Conservation (phyloP, 139 green algal species). For the Chlamydomonas sp. region DNA sequence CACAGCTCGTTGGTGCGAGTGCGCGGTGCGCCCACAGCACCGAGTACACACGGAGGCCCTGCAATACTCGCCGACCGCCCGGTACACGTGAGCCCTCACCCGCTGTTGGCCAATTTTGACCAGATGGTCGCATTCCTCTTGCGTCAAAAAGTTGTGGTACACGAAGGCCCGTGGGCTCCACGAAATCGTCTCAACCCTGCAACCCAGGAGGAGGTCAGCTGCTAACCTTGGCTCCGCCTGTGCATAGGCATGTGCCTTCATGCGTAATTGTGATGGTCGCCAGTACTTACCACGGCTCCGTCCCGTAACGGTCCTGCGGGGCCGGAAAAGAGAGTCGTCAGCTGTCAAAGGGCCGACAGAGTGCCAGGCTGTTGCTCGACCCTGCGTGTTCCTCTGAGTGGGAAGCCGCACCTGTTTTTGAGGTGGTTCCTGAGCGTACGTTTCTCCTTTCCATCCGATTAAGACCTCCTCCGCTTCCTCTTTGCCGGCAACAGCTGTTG, state of each 20-base stretch:
- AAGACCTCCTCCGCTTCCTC: slow-evolving; percentile 10
- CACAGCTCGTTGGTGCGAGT: too few relatives aligned
- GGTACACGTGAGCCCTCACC: slow-evolving; percentile 1
- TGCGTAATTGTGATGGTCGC: neutral
- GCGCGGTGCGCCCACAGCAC: neutral
- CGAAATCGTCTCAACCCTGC: slow-evolving; percentile 38
- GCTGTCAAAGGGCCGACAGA: neutral
- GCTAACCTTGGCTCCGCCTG: too few relatives aligned
- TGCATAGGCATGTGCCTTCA: neutral
- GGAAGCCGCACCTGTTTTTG: neutral
- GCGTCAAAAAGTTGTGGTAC: slow-evolving; percentile 40
- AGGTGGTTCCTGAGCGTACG: neutral
- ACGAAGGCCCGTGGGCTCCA: slow-evolving; percentile 43
- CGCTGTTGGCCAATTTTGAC: neutral
- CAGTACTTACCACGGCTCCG: slow-evolving; percentile 23
- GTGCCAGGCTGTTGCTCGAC: neutral
- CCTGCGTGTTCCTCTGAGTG: neutral
- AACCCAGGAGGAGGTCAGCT: neutral
- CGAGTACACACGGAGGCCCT: neutral
- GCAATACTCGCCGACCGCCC: neutral
- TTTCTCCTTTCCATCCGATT: slow-evolving; percentile 32
- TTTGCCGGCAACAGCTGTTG: too few relatives aligned
- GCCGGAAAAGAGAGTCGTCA: neutral
- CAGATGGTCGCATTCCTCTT: slow-evolving; percentile 45
- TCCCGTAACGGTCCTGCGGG: slow-evolving; percentile 6